A percentile compares a stretch with the other conserved stretches of the same genome.
Conservation (phyloP, 2,329 filamentous ascomycete genomes). For the Fusarium sp. region DNA sequence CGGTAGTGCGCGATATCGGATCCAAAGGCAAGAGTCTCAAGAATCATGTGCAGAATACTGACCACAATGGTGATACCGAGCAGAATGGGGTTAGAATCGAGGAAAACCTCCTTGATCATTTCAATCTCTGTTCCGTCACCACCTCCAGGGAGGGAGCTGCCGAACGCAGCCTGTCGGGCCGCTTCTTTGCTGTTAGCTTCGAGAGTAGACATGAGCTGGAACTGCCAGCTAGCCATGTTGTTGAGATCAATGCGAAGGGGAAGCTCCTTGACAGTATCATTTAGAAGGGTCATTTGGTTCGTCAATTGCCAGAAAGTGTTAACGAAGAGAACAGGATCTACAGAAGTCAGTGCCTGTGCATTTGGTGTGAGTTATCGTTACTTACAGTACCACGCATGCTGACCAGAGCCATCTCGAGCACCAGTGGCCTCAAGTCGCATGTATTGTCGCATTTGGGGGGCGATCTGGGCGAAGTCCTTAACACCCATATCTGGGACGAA, state of each 20-base stretch:
- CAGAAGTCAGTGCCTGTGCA: conserved; percentile 26
- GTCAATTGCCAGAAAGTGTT: conserved; percentile 98
- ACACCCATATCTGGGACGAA: conserved; percentile 84
- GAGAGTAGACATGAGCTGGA: conserved; percentile 83
- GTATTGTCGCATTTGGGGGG: conserved; percentile 80
- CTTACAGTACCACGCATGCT: conserved; percentile 89
- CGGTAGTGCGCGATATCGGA: conserved; percentile 98
- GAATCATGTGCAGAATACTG: conserved; percentile 89
- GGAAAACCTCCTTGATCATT: conserved; percentile 93
- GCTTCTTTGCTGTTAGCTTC: conserved; percentile 90
- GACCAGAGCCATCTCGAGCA: conserved; percentile 83
- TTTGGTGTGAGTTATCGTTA: background rate
- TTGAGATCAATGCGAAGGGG: conserved; percentile 86
- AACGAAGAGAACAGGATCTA: conserved; percentile 83
- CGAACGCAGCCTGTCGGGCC: conserved; percentile 80
- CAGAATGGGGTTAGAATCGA: conserved; percentile 94
- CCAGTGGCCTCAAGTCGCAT: conserved; percentile 82
- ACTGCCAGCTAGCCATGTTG: conserved; percentile 90
- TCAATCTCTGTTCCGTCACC: conserved; percentile 95
- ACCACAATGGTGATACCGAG: conserved; percentile 86
- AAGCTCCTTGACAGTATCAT: conserved; percentile 85
- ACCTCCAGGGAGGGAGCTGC: conserved; percentile 75
- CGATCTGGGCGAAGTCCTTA: conserved; percentile 72
- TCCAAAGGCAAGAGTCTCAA: conserved; percentile 96
- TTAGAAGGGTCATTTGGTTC: conserved; percentile 89